A percentile compares a stretch with the other conserved stretches of the same genome.
These are phyloP conservation scores for Plectranthus barbatus DNA, from an alignment of 257 asterid species.

Conservation along the genomic window DNA sequence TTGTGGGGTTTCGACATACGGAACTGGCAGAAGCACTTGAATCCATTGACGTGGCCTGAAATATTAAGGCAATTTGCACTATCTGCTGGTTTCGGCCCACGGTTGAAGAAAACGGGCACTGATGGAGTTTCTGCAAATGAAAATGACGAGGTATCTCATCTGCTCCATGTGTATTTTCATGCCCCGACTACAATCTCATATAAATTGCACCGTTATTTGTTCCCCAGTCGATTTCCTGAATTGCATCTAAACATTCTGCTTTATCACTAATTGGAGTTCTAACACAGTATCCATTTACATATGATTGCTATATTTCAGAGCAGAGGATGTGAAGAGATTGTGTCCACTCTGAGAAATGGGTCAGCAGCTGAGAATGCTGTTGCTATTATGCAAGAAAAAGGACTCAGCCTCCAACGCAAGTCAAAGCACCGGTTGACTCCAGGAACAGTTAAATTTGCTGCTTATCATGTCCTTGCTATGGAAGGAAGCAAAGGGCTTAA, in stretches of 20 bases:
- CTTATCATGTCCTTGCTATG: slow-evolving; percentile 97
- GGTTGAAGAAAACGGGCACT: slow-evolving; percentile 56
- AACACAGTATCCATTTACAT: slow-evolving; percentile 9
- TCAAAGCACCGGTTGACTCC: slow-evolving; percentile 96
- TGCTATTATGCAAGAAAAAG: slow-evolving; percentile 92
- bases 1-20: slow-evolving; percentile 94
- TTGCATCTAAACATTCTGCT: neutral
- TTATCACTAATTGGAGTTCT: neutral
- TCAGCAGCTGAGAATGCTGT: slow-evolving; percentile 91
- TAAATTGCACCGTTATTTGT: neutral
- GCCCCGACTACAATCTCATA: neutral
- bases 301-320: slow-evolving; percentile 38
- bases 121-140: slow-evolving; percentile 48
- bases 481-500: slow-evolving; percentile 95
- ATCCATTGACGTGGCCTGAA: slow-evolving; percentile 94
- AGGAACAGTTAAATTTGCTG: slow-evolving; percentile 99
- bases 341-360: slow-evolving; percentile 83
- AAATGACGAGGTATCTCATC: slow-evolving; percentile 53
- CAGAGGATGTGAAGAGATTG: slow-evolving; percentile 85
- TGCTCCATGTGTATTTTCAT: neutral
- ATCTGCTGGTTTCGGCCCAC: slow-evolving; percentile 95
- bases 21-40: slow-evolving; percentile 84
- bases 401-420: slow-evolving; percentile 63
- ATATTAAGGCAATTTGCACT: slow-evolving; percentile 86
- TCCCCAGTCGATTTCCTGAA: neutral